These are phyloP conservation scores for Astrephomene gubernaculifera DNA, from an alignment of 139 green algal genomes.

Conservation along the genomic window DNA sequence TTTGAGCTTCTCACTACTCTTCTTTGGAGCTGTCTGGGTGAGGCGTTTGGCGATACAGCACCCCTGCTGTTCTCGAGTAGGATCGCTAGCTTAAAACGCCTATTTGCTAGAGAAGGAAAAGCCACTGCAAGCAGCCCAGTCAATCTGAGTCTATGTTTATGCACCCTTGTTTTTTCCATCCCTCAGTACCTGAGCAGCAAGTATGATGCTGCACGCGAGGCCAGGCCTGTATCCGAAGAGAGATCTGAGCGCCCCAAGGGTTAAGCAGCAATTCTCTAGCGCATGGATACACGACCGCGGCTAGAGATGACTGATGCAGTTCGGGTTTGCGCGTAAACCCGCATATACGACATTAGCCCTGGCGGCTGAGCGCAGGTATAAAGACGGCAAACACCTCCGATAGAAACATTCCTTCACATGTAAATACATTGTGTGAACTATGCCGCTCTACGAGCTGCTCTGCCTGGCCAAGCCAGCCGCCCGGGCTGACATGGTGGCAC, in stretches of 20 bases:
- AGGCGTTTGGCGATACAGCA: too few species aligned
- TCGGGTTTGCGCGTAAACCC: too few species aligned
- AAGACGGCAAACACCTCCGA: too few species aligned
- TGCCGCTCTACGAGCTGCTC: constrained; percentile 91
- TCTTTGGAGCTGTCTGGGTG: constrained; percentile 14
- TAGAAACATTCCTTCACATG: background rate
- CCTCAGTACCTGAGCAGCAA: background rate
- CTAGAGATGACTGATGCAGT: too few species aligned
- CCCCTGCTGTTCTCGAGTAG: background rate
- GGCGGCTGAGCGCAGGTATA: too few species aligned
- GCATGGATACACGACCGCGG: too few species aligned
- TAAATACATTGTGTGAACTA: constrained; percentile 40
- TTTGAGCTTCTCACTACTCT: background rate
- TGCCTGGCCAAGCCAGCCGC: constrained; percentile 70
- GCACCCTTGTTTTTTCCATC: background rate
- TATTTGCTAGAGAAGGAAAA: too few species aligned
- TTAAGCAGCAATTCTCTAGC: too few species aligned
- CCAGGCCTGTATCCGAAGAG: background rate
- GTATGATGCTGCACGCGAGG: background rate
- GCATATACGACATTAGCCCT: background rate
- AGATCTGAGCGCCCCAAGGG: too few species aligned
- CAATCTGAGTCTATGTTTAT: too few species aligned
- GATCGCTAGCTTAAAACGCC: background rate
- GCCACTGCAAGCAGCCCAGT: too few species aligned
- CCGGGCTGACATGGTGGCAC: constrained; percentile 39